phyloP scores from a whole-genome alignment of 2,329 filamentous ascomycete genomes.

The Trichophyton mentagrophytes region DNA sequence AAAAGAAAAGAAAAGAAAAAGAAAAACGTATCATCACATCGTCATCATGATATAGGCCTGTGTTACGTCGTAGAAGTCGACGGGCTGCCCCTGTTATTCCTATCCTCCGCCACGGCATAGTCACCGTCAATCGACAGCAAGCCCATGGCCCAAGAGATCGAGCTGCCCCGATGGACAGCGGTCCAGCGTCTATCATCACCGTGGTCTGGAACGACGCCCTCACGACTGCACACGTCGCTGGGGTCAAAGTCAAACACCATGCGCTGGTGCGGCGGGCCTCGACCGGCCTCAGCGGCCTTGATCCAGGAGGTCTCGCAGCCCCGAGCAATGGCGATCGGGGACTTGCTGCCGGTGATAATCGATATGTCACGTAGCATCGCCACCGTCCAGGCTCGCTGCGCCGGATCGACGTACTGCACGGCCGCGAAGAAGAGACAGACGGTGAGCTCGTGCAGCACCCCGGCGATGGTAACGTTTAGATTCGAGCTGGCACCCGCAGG shows the following conservation, averaged over 20 bases:
- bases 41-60: background rate
- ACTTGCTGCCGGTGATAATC: slow-evolving; percentile 75
- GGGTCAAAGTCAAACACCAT: slow-evolving; percentile 9
- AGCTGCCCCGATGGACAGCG: slow-evolving; percentile 49
- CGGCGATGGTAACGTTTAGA: slow-evolving; percentile 65
- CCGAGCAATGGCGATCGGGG: slow-evolving; percentile 63
- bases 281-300: slow-evolving; percentile 57
- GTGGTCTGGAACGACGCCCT: slow-evolving; percentile 17
- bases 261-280: slow-evolving; percentile 60
- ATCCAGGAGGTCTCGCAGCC: slow-evolving; percentile 80
- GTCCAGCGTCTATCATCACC: slow-evolving; percentile 41
- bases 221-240: slow-evolving; percentile 8
- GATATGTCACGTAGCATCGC: slow-evolving; percentile 61
- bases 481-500: slow-evolving; percentile 26
- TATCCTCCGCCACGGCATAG: slow-evolving; percentile 15
- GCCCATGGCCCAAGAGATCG: slow-evolving; percentile 64
- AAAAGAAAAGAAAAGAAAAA: background rate
- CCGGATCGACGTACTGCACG: slow-evolving; percentile 59
- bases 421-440: slow-evolving; percentile 80
- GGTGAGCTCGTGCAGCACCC: slow-evolving; percentile 67
- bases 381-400: slow-evolving; percentile 67
- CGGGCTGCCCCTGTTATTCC: no score
- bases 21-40: background rate
- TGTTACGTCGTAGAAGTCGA: background rate
- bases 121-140: slow-evolving; percentile 67